Conservation (phyloP, 306 rosid species). For the Cicer chorassanicum region DNA sequence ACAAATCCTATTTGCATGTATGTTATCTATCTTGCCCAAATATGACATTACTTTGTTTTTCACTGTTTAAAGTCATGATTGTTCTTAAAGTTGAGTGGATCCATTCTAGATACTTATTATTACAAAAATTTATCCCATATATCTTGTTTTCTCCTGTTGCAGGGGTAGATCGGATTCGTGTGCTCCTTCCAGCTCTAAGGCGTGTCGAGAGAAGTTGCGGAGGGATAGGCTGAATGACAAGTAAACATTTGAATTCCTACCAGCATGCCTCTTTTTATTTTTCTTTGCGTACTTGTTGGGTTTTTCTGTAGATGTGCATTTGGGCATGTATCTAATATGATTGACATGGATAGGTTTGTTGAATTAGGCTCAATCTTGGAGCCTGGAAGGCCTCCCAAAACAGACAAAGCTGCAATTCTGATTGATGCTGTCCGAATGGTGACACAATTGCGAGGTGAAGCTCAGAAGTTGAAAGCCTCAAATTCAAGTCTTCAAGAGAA, state of each 20-base stretch:
- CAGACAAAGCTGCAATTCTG: conserved; percentile 90
- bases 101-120: conserved; percentile 8
- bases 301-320: conserved; percentile 30
- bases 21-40: not conserved
- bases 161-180: conserved; percentile 79
- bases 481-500: conserved; percentile 81
- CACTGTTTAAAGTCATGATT: not conserved
- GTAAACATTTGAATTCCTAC: conserved; percentile 47
- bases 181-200: conserved; percentile 80
- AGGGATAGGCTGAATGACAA: conserved; percentile 97
- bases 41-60: not conserved
- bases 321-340: conserved; percentile 44
- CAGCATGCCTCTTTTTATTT: not conserved
- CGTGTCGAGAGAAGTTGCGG: conserved; percentile 91
- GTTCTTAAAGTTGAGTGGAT: conserved; percentile 6
- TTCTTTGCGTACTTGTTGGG: conserved; percentile 3
- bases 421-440: conserved; percentile 88
- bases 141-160: conserved; percentile 43
- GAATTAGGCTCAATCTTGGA: conserved; percentile 91
- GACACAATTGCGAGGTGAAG: conserved; percentile 81
- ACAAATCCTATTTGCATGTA: conserved; percentile 17
- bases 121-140: conserved; percentile 4
- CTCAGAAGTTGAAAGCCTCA: conserved; percentile 82
- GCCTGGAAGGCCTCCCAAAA: conserved; percentile 90
- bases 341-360: conserved; percentile 69